These are phyloP conservation scores for Tetracladium maxilliforme DNA, from an alignment of 2,329 filamentous ascomycete genomes.

Conservation along the genomic window DNA sequence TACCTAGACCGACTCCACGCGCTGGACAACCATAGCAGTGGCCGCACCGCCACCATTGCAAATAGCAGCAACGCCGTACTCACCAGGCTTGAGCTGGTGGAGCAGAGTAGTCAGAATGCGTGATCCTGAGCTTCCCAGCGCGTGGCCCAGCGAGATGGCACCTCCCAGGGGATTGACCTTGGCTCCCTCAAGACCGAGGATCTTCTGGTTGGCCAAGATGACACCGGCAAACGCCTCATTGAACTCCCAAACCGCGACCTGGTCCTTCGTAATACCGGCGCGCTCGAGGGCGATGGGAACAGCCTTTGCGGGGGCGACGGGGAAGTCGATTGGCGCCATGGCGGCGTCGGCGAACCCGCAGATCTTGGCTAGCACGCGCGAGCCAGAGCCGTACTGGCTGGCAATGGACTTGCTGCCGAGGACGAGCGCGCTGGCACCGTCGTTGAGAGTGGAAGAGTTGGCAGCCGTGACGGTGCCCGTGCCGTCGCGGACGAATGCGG, in stretches of 20 bases:
- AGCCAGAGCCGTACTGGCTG: conserved; percentile 61
- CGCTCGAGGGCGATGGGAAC: conserved; percentile 80
- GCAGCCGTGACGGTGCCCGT: conserved; percentile 87
- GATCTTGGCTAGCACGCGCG: conserved; percentile 75
- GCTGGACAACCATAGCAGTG: conserved; percentile 82
- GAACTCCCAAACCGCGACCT: conserved; percentile 94
- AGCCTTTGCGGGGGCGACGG: conserved; percentile 79
- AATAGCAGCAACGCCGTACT: conserved; percentile 91
- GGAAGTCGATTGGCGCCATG: conserved; percentile 85
- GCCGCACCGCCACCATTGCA: conserved; percentile 94
- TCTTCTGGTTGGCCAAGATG: conserved; percentile 89
- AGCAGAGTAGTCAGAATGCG: conserved; percentile 81
- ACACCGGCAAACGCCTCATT: conserved; percentile 97
- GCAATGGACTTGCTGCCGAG: conserved; percentile 70
- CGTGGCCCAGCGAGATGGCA: conserved; percentile 84
- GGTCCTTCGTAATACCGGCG: conserved; percentile 79
- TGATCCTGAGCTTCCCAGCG: conserved; percentile 83
- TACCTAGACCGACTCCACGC: too few species aligned
- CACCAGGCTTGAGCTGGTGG: conserved; percentile 79
- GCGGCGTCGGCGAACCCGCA: conserved; percentile 80
- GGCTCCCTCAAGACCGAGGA: conserved; percentile 65
- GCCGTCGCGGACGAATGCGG: conserved; percentile 76
- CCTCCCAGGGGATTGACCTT: conserved; percentile 81
- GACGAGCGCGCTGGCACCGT: conserved; percentile 83
- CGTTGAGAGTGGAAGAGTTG: conserved; percentile 87